Base-by-base conservation (phyloP, 2,329 filamentous ascomycete genomes). In the Pseudomassariella vexata region DNA sequence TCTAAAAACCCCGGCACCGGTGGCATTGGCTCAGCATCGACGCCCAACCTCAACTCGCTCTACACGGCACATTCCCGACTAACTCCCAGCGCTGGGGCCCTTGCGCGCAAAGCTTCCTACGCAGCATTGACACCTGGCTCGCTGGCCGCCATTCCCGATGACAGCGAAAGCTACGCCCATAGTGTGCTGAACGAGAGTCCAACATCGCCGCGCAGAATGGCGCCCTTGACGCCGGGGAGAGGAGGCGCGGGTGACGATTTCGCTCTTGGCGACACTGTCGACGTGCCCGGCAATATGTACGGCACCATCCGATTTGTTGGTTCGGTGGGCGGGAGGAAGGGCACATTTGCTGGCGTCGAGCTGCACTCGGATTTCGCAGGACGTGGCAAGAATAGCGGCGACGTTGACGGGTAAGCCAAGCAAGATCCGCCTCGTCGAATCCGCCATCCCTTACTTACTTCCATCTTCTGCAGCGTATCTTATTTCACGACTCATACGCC, bases 321-420 rank as follows among this genome's bases (percentile, higher is more conserved):
- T 26, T 68, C 70, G 23, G 90, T 98, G 24, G 76, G 80, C 47
- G 89, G 89, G 41, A 95, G 95, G 66, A 87, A 84, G 46, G 92
- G 92, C 30, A 75, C 76, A 14, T 98, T 98, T 66, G 88, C 86
- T 19, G 92, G 92, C 27, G 85, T 98, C 21, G 92, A 98, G 60
- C 70, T 98, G 41, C 78, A 82, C 49, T 67, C 76, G 32, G 85
- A 94, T 45, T 94, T 82, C 64, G 85, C 88, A 20, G 60, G 71
- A 31, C 77, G 83, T 53, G 92, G 92, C 20, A 98, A 98, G 69
- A 98, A 98, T 54, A 94, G 76, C 50, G 92, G 92, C 42, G 89
- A 95, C 57, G 92, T 96, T 34, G 90, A 96, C 47, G 92, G 90
- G 85, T 90, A 70, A 60, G 76, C 52, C 22, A 35, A 22, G 27